phyloP scores from a whole-genome alignment of 2,329 filamentous ascomycete genomes.

The Fusarium gaditjirri region DNA sequence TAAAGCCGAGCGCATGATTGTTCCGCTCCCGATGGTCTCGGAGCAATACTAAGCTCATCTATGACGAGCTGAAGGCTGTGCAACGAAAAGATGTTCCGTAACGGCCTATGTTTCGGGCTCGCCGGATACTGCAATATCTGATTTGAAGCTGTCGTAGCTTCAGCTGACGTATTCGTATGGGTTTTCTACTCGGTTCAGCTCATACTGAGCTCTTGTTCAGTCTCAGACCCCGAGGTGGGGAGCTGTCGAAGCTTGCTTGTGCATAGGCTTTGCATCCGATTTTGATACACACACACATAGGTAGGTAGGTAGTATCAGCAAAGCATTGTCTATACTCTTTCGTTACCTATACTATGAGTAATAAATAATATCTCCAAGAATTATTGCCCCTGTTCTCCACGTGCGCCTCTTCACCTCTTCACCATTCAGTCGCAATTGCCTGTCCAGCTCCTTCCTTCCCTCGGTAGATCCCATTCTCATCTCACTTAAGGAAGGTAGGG shows the following conservation, averaged over 20 bases:
- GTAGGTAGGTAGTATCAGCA: neutral
- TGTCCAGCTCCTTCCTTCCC: slow-evolving; percentile 2
- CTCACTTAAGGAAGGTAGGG: slow-evolving; percentile 6
- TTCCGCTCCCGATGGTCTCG: slow-evolving; percentile 18
- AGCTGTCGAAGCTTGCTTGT: neutral
- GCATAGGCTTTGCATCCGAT: neutral
- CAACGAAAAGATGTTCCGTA: neutral
- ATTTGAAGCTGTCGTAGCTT: neutral
- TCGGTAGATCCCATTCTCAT: slow-evolving; percentile 14
- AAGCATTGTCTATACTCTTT: neutral
- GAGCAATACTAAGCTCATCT: slow-evolving; percentile 19
- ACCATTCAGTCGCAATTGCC: neutral
- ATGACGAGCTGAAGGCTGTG: slow-evolving; percentile 31
- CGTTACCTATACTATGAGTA: neutral
- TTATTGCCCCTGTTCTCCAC: neutral
- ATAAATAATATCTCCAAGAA: neutral
- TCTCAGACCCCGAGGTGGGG: neutral
- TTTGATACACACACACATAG: neutral
- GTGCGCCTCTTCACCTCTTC: slow-evolving; percentile 18
- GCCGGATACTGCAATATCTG: neutral
- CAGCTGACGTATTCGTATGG: neutral
- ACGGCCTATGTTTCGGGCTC: slow-evolving; percentile 17
- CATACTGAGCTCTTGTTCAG: neutral
- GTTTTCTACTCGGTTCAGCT: neutral
- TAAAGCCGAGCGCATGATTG: slow-evolving; percentile 9